phyloP scores from a whole-genome alignment of 2,329 filamentous ascomycete species.

The Aspergillus aculeatinus region DNA sequence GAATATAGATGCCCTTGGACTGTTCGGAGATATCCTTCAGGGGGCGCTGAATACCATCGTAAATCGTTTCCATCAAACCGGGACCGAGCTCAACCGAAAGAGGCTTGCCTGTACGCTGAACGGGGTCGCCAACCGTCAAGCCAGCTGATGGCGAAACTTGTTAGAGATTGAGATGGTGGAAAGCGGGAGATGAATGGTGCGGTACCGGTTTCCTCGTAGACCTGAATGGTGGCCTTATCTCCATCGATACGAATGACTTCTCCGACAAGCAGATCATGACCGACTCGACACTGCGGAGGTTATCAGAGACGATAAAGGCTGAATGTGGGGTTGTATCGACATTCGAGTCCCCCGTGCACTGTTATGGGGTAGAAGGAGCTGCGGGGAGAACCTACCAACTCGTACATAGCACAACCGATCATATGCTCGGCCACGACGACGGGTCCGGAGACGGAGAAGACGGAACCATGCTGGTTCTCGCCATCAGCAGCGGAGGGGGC shows the following conservation, averaged over 20 bases:
- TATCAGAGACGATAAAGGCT: constrained; percentile 9
- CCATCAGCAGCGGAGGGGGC: constrained; percentile 44
- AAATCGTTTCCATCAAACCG: constrained; percentile 97
- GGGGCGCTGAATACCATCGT: constrained; percentile 97
- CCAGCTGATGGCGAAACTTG: constrained; percentile 57
- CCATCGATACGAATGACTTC: constrained; percentile 97
- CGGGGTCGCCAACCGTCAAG: constrained; percentile 92
- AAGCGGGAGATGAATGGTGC: constrained; percentile 12
- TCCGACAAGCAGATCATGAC: constrained; percentile 86
- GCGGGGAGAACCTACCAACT: constrained; percentile 65
- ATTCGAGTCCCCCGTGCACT: background rate
- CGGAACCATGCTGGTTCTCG: constrained; percentile 60
- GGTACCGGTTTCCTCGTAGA: constrained; percentile 95
- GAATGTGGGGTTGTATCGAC: constrained; percentile 5
- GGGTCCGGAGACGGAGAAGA: constrained; percentile 76
- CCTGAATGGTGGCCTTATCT: constrained; percentile 96
- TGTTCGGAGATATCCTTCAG: constrained; percentile 77
- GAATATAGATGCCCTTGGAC: constrained; percentile 92
- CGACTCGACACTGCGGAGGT: constrained; percentile 73
- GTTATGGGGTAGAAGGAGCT: constrained; percentile 6
- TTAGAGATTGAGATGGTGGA: constrained; percentile 12
- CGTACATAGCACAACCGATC: constrained; percentile 99
- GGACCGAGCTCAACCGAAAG: constrained; percentile 96
- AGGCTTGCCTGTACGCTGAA: constrained; percentile 86
- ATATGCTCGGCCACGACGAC: constrained; percentile 98